Evolutionary conservation across 306 rosid genomes (phyloP), one percentile per base, ranked within the genome.

Genomic region (Hippophae gyantsensis): DNA sequence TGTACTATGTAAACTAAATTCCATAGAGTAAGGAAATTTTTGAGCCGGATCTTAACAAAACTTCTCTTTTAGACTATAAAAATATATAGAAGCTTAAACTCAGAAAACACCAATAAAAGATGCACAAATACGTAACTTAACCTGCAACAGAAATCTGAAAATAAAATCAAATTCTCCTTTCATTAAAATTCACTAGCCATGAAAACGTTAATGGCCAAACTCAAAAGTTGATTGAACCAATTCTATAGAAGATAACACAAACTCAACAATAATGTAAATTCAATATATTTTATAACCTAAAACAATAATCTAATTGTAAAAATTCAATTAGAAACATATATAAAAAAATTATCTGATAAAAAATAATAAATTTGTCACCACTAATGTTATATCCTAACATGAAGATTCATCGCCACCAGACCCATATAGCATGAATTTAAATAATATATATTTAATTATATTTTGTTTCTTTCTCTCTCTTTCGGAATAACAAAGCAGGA

Each of bases 331-430:
- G 32, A 23, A 41, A 18, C 23, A 18, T 13, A 14, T 9, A 48
- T 1, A 48, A 32, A 32, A 38, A 3, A 32, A 48, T 27, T 25
- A 3, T 23, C 8, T 8, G 0, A 51, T 43, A 54, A 49, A 57
- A 52, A 61, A 67, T 25, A 46, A 56, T 67, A 79, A 52, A 27
- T 23, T 63, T 64, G 56, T 18, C 23, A 18, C 23, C 23, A 18
- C 23, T 18, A 18, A 1, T 18, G 23, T 18, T 18, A 18, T 18
- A 18, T 18, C 23, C 23, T 18, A 18, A 18, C 23, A 18, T 18
- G 23, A 18, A 18, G 23, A 18, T 18, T 18, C 23, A 18, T 18
- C 23, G 1, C 23, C 1, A 18, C 23, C 23, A 18, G 1, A 18
- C 23, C 23, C 23, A 18, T 18, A 18, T 18, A 18, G 1, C 23